These are phyloP conservation scores for Tephrocybe rancida DNA, from an alignment of 768 basidiomycete genomes.

Conservation along the genomic window DNA sequence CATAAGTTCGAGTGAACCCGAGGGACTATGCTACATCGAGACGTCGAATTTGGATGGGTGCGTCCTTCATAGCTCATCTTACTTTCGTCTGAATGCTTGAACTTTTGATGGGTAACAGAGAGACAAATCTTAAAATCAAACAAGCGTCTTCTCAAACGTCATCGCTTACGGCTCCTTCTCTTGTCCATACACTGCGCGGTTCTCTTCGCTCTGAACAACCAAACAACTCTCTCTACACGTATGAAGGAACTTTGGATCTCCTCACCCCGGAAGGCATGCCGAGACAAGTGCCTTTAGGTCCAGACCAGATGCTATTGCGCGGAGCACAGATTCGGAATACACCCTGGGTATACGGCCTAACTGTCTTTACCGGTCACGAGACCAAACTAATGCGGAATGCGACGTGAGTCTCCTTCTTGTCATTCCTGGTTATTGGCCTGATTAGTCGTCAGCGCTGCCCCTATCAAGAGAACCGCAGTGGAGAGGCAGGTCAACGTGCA, in stretches of 20 bases:
- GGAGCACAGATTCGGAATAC: slow-evolving; percentile 97
- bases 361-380: slow-evolving; percentile 96
- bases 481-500: slow-evolving; percentile 96
- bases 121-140: slow-evolving; percentile 99
- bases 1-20: slow-evolving; percentile 90
- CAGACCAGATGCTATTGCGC: slow-evolving; percentile 91
- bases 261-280: slow-evolving; percentile 58
- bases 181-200: slow-evolving; percentile 75
- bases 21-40: slow-evolving; percentile 97
- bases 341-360: slow-evolving; percentile 92
- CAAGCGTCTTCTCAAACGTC: slow-evolving; percentile 88
- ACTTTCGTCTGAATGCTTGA: not conserved
- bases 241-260: slow-evolving; percentile 80
- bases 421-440: not conserved
- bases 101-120: slow-evolving; percentile 46
- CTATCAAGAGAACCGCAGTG: slow-evolving; percentile 95
- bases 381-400: slow-evolving; percentile 99
- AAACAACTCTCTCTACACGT: slow-evolving; percentile 97
- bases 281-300: slow-evolving; percentile 87
- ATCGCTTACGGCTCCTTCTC: slow-evolving; percentile 72
- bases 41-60: slow-evolving; percentile 98
- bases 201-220: slow-evolving; percentile 94
- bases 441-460: slow-evolving; percentile 70
- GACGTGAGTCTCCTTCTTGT: slow-evolving; percentile 62
- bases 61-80: too few relatives aligned